Base-by-base conservation (phyloP, 2,329 filamentous ascomycete species). In the Sporothrix euskadiensis region DNA sequence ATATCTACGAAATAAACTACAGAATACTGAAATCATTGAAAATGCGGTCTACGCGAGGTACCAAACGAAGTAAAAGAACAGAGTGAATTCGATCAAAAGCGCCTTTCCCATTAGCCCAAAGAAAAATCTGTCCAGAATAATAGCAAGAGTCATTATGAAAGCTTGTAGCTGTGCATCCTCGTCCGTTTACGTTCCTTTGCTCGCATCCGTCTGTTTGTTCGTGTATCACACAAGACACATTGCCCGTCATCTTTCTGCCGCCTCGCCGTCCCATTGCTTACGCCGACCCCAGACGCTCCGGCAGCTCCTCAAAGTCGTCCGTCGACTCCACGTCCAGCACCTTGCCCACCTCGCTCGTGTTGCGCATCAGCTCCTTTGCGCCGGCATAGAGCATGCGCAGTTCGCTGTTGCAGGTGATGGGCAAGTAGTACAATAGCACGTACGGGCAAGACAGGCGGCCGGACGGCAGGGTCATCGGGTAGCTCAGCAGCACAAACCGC, bases 291-390 rank as follows among this genome's bases (percentile, higher is more conserved):
- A 90, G 82, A 83, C 89, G 91, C 76, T 88, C 84, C 73, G 94
- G 92, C 75, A 98, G 90, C n/a, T 91, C 90, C 76, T 92, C 90
- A 77, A 98, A 80, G 72, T 98, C 95, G 72, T 97, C 94, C 3
- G 88, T 87, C 26, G 88, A 90, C 77, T 92, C 89, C 68, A 98
- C 89, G 82, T 98, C 95, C 75, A 99, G 88, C 35, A 98, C 91
- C 77, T 89, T 89, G 71, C 92, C 91, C n/a, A 94, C 94, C 84
- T 98, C 94, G 74, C 93, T 93, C 72, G 93, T 97, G 80, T 93
- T 97, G 76, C 94, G 90, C 91, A 98, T 94, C 81, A 98, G 83
- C 84, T 99, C 96, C 83, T 98, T 97, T 59, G 96, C 96, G 54
- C 94, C 92, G 41, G 96, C 96, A 81, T 98, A 99, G 80, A 96